Evolutionary conservation across 768 basidiomycete genomes (phyloP).

Genomic region (Rhodotorula taiwanensis): DNA sequence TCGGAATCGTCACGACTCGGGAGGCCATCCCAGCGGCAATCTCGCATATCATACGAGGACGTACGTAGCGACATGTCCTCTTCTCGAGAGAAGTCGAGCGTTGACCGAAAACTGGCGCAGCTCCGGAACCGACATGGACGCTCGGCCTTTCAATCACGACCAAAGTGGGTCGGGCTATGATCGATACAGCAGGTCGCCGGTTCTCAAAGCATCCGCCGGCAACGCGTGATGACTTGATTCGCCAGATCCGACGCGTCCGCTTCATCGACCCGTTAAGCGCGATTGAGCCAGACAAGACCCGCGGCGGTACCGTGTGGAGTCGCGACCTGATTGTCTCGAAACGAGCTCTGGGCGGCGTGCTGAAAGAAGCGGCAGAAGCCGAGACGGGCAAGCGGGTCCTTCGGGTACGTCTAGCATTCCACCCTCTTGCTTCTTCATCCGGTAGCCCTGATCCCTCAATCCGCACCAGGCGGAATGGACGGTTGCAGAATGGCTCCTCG

Average conservation of each 20-base stretch:
- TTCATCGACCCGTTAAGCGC: background rate
- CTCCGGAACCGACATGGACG: background rate
- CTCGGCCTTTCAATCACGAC: background rate
- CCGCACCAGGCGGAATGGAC: constrained; percentile 57
- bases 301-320: background rate
- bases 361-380: background rate
- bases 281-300: background rate
- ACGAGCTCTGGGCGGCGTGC: background rate
- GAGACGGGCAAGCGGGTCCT: background rate
- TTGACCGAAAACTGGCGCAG: background rate
- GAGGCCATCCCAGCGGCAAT: too few relatives aligned
- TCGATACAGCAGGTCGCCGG: background rate
- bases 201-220: background rate
- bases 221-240: background rate
- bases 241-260: too few relatives aligned
- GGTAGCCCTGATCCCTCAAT: too few relatives aligned
- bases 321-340: background rate
- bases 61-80: too few relatives aligned
- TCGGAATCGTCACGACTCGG: too few relatives aligned
- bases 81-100: too few relatives aligned
- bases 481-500: constrained; percentile 3
- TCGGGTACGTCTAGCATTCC: background rate
- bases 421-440: too few relatives aligned
- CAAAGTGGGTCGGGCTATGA: background rate
- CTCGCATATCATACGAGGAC: too few relatives aligned